These are phyloP conservation scores for Termitomyces sp. DNA, from an alignment of 768 basidiomycete genomes.

Conservation along the genomic window DNA sequence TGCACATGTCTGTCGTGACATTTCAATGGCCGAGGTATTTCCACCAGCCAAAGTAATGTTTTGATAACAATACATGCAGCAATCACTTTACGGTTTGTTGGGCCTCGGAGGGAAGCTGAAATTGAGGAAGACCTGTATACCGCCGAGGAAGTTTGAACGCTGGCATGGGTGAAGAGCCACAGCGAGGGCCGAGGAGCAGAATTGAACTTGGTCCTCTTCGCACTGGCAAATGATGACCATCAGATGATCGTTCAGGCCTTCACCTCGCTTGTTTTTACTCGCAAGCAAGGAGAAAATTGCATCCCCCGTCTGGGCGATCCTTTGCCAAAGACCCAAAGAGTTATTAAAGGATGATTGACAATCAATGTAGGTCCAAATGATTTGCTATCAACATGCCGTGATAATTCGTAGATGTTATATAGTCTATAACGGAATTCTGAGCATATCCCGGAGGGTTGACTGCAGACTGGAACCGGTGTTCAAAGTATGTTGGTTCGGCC, in stretches of 20 bases:
- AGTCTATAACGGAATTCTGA: background rate
- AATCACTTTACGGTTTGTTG: background rate
- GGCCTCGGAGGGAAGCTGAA: background rate
- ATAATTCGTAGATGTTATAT: too few relatives aligned
- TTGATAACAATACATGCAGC: background rate
- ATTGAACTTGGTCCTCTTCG: background rate
- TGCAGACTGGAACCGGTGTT: constrained; percentile 1
- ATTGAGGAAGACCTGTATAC: background rate
- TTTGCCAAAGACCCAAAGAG: background rate
- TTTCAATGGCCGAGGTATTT: constrained; percentile 7
- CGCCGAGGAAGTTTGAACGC: background rate
- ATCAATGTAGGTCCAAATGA: background rate
- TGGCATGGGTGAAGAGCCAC: background rate
- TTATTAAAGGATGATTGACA: background rate
- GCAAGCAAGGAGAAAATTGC: background rate
- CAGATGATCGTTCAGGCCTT: background rate
- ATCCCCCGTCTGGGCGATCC: background rate
- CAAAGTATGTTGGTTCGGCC: background rate
- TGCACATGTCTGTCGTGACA: constrained; percentile 1
- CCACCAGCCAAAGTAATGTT: constrained; percentile 1
- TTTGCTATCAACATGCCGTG: too few relatives aligned
- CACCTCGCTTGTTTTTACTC: background rate
- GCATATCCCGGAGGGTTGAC: background rate
- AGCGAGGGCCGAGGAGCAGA: constrained; percentile 1
- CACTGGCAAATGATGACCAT: background rate